phyloP scores from a whole-genome alignment of 1,284 basidiomycete species.

The Malassezia caprae region DNA sequence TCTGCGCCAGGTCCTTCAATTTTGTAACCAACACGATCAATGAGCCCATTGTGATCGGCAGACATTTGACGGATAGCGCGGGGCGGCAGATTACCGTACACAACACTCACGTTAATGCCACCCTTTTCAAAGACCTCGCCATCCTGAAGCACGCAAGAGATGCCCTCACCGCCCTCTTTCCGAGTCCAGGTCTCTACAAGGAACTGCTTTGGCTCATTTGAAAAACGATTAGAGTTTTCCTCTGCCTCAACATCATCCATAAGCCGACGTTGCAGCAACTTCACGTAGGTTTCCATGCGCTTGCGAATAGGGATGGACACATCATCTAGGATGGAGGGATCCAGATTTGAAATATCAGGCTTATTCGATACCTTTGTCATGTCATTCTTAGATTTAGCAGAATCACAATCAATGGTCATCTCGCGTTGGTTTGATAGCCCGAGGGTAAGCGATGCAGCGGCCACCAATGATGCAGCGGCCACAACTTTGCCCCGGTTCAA shows the following conservation, averaged over 20 bases:
- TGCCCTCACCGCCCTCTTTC: slow-evolving; percentile 71
- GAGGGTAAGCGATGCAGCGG: slow-evolving; percentile 5
- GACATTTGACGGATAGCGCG: slow-evolving; percentile 86
- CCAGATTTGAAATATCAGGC: slow-evolving; percentile 37
- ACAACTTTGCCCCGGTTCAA: background rate
- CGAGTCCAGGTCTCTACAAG: slow-evolving; percentile 79
- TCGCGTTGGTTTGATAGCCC: background rate
- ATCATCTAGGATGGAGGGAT: slow-evolving; percentile 28
- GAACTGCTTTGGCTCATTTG: slow-evolving; percentile 54
- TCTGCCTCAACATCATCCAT: slow-evolving; percentile 68
- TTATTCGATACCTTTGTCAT: slow-evolving; percentile 12
- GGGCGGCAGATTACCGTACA: slow-evolving; percentile 77
- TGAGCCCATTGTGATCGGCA: slow-evolving; percentile 65
- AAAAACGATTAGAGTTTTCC: slow-evolving; percentile 53
- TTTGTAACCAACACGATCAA: slow-evolving; percentile 37
- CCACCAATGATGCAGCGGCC: background rate
- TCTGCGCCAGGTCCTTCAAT: slow-evolving; percentile 53
- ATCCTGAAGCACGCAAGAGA: slow-evolving; percentile 73
- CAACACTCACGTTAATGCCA: slow-evolving; percentile 88
- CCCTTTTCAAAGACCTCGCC: slow-evolving; percentile 80
- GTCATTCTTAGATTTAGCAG: background rate
- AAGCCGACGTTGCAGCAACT: slow-evolving; percentile 69
- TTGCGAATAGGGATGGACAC: slow-evolving; percentile 52
- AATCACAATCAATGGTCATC: background rate
- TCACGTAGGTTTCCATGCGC: slow-evolving; percentile 70